Base-by-base conservation (phyloP, 2,329 filamentous ascomycete genomes). In the Apiospora marii region DNA sequence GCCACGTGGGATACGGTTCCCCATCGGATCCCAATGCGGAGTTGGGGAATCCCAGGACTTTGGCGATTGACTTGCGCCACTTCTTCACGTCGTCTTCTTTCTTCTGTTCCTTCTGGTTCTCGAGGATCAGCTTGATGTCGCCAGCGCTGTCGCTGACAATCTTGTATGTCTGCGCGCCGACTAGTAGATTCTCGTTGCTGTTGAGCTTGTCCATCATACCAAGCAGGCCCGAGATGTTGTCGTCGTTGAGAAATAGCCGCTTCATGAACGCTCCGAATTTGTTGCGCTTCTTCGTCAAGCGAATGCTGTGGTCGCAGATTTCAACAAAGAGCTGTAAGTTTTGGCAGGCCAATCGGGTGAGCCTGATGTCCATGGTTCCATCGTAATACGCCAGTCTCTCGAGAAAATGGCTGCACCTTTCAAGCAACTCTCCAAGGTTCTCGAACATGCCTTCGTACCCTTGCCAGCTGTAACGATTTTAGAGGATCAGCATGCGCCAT, bases 281-380 rank as follows among this genome's bases (percentile, higher is more conserved):
- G 30, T 70, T 70, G 71, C 79, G 79, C 73, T 82, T 82, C 72
- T 74, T 78, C 3, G 77, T 76, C 53, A 82, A 67, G 70, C 77
- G 78, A 43, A 82, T 79, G 1, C 74, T 77, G 16, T 77, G 79
- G 49, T 82, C 79, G 70, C 81, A 83, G 48, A 82, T 79, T 64
- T 81, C 78, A 37, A 83, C 80, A 68, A 83, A 83, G 2, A 83
- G 73, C 64, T 79, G 76, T n/a, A 83, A 77, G 68, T 83, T 80
- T 71, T 82, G 79, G 70, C 78, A 82, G 10, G 80, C 79, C 13
- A 83, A 73, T 41, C 78, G 79, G 7, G 76, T 76, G 19, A 83
- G 76, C 48, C 74, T 78, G 22, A 76, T 70, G 69, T 82, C 81
- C 80, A 82, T 82, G 43, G 74, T 75, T 6, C 76, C 77, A 37